phyloP scores from a whole-genome alignment of 164 flowering plant genomes.

The Aristolochia californica region DNA sequence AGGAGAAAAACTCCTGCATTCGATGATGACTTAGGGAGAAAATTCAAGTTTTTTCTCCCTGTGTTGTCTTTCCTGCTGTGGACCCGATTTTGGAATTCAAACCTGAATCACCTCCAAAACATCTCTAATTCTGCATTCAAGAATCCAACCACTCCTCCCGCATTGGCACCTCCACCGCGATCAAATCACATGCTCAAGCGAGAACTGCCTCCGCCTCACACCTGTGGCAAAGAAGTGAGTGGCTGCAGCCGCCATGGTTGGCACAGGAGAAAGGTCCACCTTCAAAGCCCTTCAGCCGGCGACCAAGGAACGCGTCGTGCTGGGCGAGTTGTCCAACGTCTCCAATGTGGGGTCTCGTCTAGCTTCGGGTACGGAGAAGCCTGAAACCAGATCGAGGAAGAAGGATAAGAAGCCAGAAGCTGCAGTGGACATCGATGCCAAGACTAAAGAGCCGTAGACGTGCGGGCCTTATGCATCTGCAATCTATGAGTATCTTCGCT shows the following conservation, averaged over 20 bases:
- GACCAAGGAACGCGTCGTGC: slow-evolving; percentile 31
- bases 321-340: slow-evolving; percentile 43
- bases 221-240: slow-evolving; percentile 32
- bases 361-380: background rate
- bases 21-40: too few relatives aligned
- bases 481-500: slow-evolving; percentile 36
- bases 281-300: slow-evolving; percentile 1
- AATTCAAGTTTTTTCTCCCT: too few relatives aligned
- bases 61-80: too few relatives aligned
- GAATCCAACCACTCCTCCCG: too few relatives aligned
- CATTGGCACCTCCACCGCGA: too few relatives aligned
- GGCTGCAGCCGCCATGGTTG: slow-evolving; percentile 10
- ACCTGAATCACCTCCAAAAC: too few relatives aligned
- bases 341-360: slow-evolving; percentile 3
- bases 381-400: slow-evolving; percentile 9
- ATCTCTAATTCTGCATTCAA: too few relatives aligned
- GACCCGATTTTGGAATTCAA: too few relatives aligned
- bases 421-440: slow-evolving; percentile 1
- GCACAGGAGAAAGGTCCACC: background rate
- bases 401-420: background rate
- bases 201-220: slow-evolving; percentile 17
- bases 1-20: too few relatives aligned
- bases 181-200: too few relatives aligned
- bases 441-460: slow-evolving; percentile 19
- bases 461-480: slow-evolving; percentile 21